These are phyloP conservation scores for Alternaria incomplexa DNA, from an alignment of 2,329 filamentous ascomycete genomes.

Conservation along the genomic window DNA sequence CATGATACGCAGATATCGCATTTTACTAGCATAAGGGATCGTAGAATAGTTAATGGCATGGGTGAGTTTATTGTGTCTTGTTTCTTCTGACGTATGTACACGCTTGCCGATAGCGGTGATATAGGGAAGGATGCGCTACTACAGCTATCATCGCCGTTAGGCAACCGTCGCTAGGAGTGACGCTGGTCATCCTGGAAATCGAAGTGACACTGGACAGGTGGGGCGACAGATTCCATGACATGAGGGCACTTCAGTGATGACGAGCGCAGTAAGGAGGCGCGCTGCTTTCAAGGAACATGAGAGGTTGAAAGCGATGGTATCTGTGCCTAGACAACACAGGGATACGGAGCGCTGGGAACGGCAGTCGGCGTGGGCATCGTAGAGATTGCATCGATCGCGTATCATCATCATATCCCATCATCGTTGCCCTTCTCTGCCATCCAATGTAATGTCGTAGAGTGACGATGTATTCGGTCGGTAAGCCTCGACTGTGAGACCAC, in stretches of 20 bases:
- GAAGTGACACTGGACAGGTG: neutral
- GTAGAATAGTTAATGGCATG: neutral
- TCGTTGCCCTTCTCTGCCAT: neutral
- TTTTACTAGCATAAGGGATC: neutral
- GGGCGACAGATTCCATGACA: neutral
- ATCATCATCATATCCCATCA: neutral
- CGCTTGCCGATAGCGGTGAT: neutral
- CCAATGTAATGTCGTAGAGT: too few species aligned
- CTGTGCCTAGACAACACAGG: too few species aligned
- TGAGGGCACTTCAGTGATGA: neutral
- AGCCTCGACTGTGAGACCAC: neutral
- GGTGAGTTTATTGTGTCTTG: neutral
- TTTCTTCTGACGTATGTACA: neutral
- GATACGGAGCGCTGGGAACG: too few species aligned
- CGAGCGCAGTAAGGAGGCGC: neutral
- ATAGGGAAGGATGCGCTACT: neutral
- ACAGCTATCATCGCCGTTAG: neutral
- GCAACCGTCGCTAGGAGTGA: neutral
- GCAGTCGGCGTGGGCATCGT: too few species aligned
- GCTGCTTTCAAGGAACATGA: neutral
- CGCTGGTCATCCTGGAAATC: neutral
- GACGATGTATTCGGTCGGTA: neutral
- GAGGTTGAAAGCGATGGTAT: neutral
- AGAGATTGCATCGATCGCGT: neutral
- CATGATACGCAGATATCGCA: neutral